Evolutionary conservation across 2,329 filamentous ascomycete genomes (phyloP).

Genomic region (Alternaria infectoria): DNA sequence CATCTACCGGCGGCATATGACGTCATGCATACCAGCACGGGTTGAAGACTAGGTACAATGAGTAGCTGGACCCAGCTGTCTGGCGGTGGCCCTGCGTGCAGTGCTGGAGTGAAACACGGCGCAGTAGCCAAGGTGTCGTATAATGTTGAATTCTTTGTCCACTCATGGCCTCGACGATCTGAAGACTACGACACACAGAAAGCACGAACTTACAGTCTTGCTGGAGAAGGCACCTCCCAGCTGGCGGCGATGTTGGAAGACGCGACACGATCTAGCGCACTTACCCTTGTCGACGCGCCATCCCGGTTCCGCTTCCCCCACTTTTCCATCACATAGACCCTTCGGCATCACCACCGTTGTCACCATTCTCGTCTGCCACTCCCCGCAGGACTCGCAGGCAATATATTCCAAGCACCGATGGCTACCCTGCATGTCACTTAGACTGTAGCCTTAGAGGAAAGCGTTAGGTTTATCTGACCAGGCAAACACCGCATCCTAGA

Average conservation of each 20-base stretch:
- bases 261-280: not conserved
- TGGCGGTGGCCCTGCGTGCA: not conserved
- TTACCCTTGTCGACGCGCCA: not conserved
- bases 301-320: not conserved
- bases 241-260: not conserved
- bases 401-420: not conserved
- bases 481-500: not conserved
- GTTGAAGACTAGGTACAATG: not conserved
- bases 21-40: not conserved
- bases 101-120: rapidly evolving
- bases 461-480: not conserved
- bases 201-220: no score
- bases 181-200: no score
- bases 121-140: rapidly evolving
- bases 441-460: not conserved
- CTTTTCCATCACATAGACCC: not conserved
- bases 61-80: not conserved
- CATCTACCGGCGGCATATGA: not conserved
- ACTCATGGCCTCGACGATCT: not conserved
- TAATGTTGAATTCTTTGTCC: rapidly evolving
- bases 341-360: not conserved
- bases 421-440: not conserved
- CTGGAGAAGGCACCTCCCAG: no score
- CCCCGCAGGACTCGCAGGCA: not conserved
- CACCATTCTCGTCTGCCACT: not conserved